phyloP scores from a whole-genome alignment of 371 early-diverging fungal genomes.

The Syncephalastrum sp. region DNA sequence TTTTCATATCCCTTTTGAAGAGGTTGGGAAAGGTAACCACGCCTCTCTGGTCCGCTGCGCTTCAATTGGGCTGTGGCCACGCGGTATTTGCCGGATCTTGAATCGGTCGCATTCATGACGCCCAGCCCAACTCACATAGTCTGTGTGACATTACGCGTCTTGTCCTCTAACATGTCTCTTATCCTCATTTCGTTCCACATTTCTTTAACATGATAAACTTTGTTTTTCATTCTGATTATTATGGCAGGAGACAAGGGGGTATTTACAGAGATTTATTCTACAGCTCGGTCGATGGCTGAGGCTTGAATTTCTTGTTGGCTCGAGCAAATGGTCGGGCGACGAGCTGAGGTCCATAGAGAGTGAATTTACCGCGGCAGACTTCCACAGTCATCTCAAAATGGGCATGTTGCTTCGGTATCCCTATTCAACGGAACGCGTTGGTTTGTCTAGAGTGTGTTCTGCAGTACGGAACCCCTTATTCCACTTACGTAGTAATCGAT shows the following conservation, averaged over 20 bases:
- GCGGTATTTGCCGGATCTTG: too few species aligned
- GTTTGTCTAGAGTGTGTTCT: neutral
- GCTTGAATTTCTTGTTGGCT: constrained; percentile 85
- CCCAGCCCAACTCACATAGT: too few species aligned
- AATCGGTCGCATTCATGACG: too few species aligned
- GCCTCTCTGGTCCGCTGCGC: too few species aligned
- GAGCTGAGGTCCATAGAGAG: constrained; percentile 84
- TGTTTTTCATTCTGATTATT: constrained; percentile 4
- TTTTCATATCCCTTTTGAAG: too few species aligned
- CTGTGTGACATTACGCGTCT: too few species aligned
- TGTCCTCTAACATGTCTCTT: constrained; percentile 1
- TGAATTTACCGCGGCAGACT: constrained; percentile 38
- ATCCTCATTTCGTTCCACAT: neutral
- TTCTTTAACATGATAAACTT: neutral
- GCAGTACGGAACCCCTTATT: neutral
- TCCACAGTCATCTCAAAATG: constrained; percentile 67
- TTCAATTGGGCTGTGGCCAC: too few species aligned
- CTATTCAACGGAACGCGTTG: constrained; percentile 25
- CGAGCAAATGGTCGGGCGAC: constrained; percentile 74
- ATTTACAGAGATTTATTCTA: constrained; percentile 14
- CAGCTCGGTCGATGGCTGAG: constrained; percentile 78
- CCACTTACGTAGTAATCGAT: constrained; percentile 63
- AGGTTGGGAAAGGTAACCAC: too few species aligned
- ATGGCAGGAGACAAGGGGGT: neutral
- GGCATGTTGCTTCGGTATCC: constrained; percentile 75